Evolutionary conservation across 192 early-diverging fungal genomes (phyloP).

Genomic region (Oehlia diaphana): DNA sequence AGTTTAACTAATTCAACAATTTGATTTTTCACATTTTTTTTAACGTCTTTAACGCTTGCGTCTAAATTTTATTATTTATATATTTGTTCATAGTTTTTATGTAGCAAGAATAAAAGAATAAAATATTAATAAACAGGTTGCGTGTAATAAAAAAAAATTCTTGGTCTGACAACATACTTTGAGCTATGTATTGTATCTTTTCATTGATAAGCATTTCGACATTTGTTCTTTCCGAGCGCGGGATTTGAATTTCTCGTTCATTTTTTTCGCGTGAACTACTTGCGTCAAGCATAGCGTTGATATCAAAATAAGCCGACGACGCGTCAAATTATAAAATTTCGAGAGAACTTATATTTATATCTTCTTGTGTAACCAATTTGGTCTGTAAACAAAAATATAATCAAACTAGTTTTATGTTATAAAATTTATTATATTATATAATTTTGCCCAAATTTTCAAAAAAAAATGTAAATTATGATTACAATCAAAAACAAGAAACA

Average conservation of each 20-base stretch:
- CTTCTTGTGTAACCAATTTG: no score
- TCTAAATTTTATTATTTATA: slow-evolving; percentile 23
- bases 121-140: not conserved
- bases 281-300: not conserved
- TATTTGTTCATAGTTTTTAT: not conserved
- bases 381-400: no score
- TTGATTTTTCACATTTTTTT: slow-evolving; percentile 18
- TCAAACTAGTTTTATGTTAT: no score
- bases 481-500: no score
- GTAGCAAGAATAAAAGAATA: no score
- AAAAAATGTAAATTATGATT: no score
- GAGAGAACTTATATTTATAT: no score
- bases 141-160: not conserved
- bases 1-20: slow-evolving; percentile 31
- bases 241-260: not conserved
- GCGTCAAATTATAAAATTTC: no score
- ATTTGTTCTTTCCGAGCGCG: not conserved
- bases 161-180: slow-evolving; percentile 8
- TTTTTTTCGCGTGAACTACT: not conserved
- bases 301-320: no score
- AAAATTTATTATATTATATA: no score
- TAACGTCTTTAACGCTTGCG: slow-evolving; percentile 30
- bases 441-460: no score
- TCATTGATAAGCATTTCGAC: not conserved
- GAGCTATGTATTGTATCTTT: not conserved